Evolutionary conservation across 164 flowering plant species (phyloP), one percentile per base, ranked within the genome.

Genomic region (Chloranthus sessilifolius): DNA sequence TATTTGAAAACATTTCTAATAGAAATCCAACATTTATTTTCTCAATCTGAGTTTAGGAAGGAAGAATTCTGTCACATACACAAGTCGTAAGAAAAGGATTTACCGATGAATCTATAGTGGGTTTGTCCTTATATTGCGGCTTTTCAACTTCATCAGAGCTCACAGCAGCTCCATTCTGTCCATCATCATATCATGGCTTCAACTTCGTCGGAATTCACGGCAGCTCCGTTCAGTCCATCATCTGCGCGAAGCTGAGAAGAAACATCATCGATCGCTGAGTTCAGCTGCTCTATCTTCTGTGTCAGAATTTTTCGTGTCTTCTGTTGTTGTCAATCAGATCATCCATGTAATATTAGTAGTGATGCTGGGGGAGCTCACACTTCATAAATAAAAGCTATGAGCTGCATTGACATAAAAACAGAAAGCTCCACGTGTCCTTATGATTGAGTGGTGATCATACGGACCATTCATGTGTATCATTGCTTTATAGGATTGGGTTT

Each of bases 241-340:
- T 74, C 88, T 12, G 80, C 43, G 8, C 77, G 74, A 36, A 82
- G 72, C 81, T 82, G 95, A 46, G 72, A 28, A 16, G 97, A 87
- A 51, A 80, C 80, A 26, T 80, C 81, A 58, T 89, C 99, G 53
- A 89, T 85, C 15, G 99, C 95, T 25, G 81, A 58, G 69, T 83
- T 89, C 54, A 94, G 74, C 70, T 87, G 82, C 16, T 63, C 97
- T 34, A 94, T 94, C 81, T 89, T 94, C 70, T 77, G 82, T 3
- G 81, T 56, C 60, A 88, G 64, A 50, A 67, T 66, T 59, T 80
- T 79, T 52, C 96, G 58, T 21, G 80, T 80, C 68, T 66, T 89
- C 99, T 94, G 88, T 53, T 19, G 24, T 43, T 47, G 25, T 14
- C 43, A 56, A 51, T 38, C n/a, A 62, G 23, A 60, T 34, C 15